Conservation (phyloP, 1,139 yeast genomes). For the Kurtzmaniella natalensis region DNA sequence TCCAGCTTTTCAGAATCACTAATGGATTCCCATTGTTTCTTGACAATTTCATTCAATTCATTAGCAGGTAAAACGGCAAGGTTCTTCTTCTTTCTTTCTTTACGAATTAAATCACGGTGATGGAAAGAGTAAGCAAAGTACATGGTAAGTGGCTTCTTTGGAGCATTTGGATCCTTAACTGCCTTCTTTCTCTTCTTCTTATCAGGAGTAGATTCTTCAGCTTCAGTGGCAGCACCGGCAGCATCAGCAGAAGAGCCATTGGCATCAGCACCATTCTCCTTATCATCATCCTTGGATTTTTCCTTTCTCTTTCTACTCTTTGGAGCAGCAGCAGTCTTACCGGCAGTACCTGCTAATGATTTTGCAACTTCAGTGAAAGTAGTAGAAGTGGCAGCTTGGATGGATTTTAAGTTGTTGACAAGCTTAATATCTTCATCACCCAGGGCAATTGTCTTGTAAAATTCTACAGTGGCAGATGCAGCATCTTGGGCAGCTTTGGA, state of each 20-base stretch:
- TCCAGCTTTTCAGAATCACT: conserved; percentile 62
- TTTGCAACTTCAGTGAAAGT: conserved; percentile 8
- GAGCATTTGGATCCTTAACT: conserved; percentile 56
- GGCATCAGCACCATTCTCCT: conserved; percentile 8
- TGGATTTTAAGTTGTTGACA: conserved; percentile 25
- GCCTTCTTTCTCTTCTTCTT: conserved; percentile 45
- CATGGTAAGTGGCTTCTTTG: conserved; percentile 69
- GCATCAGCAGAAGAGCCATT: conserved; percentile 16
- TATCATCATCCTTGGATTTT: not conserved
- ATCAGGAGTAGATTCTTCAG: conserved; percentile 10
- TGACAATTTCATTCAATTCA: conserved; percentile 74
- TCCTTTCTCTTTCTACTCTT: conserved; percentile 1
- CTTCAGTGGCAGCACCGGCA: conserved; percentile 12
- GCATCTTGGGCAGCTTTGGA: conserved; percentile 81
- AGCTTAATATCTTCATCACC: conserved; percentile 31
- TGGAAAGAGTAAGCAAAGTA: conserved; percentile 74
- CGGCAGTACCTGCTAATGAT: conserved; percentile 10
- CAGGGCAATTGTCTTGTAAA: conserved; percentile 50
- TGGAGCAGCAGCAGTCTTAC: conserved; percentile 4
- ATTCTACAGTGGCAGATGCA: conserved; percentile 71
- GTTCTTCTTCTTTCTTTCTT: conserved; percentile 58
- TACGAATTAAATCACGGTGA: conserved; percentile 58
- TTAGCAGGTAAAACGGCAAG: conserved; percentile 63
- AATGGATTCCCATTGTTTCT: conserved; percentile 73
- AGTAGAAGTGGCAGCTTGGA: conserved; percentile 16